Conservation (phyloP, 140 eudicot species). For the Erigeron philadelphicus region DNA sequence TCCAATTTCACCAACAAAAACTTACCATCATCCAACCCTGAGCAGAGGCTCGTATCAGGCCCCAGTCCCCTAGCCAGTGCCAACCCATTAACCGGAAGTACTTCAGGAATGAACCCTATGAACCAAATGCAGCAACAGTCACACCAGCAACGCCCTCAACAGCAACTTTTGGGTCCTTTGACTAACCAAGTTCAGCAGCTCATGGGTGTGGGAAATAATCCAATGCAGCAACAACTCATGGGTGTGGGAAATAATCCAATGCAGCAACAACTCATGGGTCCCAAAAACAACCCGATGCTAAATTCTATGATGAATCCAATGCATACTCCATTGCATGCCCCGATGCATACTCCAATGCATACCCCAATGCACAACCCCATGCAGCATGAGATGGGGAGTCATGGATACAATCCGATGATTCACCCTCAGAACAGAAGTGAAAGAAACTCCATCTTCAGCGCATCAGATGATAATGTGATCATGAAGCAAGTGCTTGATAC, state of each 20-base stretch:
- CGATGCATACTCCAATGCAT: constrained; percentile 22
- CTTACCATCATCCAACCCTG: constrained; percentile 36
- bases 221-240: constrained; percentile 27
- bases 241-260: constrained; percentile 23
- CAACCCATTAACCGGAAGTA: constrained; percentile 29
- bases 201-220: constrained; percentile 21
- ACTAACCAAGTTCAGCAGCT: constrained; percentile 33
- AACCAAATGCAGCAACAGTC: constrained; percentile 32
- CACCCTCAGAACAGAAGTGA: constrained; percentile 34
- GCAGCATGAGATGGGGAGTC: constrained; percentile 30
- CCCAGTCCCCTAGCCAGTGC: constrained; percentile 27
- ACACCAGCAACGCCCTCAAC: constrained; percentile 30
- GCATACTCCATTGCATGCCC: constrained; percentile 24
- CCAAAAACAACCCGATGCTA: constrained; percentile 26
- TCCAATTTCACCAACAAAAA: constrained; percentile 33
- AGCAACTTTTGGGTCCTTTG: constrained; percentile 33
- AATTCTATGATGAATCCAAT: constrained; percentile 26
- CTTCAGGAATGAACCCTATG: constrained; percentile 31
- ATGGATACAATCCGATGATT: constrained; percentile 25
- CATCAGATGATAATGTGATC: constrained; percentile 57
- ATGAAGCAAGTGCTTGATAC: constrained; percentile 46
- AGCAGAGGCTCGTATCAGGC: constrained; percentile 25
- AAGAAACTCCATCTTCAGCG: constrained; percentile 39
- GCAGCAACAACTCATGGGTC: constrained; percentile 33
- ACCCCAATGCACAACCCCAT: constrained; percentile 15